phyloP scores from a whole-genome alignment of 2,329 filamentous ascomycete genomes.

The Capronia epimyces region DNA sequence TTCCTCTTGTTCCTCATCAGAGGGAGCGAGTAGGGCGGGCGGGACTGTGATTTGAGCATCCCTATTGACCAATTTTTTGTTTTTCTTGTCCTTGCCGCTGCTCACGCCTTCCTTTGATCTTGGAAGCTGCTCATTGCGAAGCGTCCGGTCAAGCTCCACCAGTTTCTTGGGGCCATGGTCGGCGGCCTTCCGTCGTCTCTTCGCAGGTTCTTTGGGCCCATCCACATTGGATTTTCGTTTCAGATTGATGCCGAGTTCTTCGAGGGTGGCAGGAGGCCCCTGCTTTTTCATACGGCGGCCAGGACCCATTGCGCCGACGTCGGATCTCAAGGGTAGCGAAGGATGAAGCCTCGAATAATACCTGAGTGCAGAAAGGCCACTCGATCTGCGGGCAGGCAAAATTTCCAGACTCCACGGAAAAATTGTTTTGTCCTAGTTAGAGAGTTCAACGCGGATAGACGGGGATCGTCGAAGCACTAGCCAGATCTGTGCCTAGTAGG shows the following conservation, averaged over 20 bases:
- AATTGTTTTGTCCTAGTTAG: background rate
- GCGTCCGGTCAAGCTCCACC: constrained; percentile 33
- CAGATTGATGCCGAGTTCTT: constrained; percentile 60
- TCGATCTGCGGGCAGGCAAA: background rate
- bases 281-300: constrained; percentile 95
- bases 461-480: background rate
- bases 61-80: constrained; percentile 31
- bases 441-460: background rate
- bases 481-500: background rate
- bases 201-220: constrained; percentile 52
- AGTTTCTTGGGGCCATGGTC: constrained; percentile 42
- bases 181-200: constrained; percentile 60
- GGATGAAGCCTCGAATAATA: background rate
- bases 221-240: constrained; percentile 79
- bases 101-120: constrained; percentile 35
- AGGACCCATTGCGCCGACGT: constrained; percentile 60
- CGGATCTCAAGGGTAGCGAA: background rate
- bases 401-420: constrained; percentile 1
- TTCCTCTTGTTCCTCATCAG: constrained; percentile 40
- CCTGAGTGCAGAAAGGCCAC: too few species aligned
- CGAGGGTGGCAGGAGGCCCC: constrained; percentile 74
- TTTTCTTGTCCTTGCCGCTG: constrained; percentile 32
- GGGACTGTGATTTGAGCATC: constrained; percentile 29
- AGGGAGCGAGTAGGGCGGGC: constrained; percentile 30
- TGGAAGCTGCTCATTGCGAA: constrained; percentile 30